Conservation (phyloP, 495 filamentous ascomycete genomes). For the Paragyromitra xinjiangensis region DNA sequence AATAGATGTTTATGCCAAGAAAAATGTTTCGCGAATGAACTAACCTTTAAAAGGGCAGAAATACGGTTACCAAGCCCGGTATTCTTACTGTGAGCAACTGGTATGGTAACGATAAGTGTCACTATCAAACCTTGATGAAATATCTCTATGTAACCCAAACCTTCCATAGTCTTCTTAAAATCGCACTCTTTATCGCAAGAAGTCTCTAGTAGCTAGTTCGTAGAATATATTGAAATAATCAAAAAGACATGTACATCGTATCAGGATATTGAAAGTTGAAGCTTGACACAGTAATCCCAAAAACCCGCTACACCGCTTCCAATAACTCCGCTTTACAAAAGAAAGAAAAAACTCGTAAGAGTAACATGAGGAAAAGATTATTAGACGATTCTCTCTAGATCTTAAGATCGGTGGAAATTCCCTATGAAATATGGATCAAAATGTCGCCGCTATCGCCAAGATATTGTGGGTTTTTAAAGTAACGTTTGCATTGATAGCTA, state of each 20-base stretch:
- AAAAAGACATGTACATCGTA: not conserved
- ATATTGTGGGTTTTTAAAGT: slow-evolving; percentile 25
- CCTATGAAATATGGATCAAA: slow-evolving; percentile 20
- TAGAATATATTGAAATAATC: not conserved
- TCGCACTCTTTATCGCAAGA: not conserved
- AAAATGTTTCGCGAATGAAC: not conserved
- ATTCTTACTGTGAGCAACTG: not conserved
- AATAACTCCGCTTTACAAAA: slow-evolving; percentile 23
- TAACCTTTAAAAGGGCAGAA: too few species aligned
- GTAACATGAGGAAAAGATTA: not conserved
- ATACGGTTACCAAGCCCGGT: too few species aligned
- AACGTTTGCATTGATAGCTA: slow-evolving; percentile 32
- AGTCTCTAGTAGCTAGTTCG: not conserved
- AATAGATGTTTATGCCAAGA: not conserved
- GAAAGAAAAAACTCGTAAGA: not conserved
- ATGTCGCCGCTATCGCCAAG: slow-evolving; percentile 26
- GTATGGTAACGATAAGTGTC: not conserved
- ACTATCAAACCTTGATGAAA: too few species aligned
- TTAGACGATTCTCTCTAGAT: not conserved
- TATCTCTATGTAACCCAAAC: too few species aligned
- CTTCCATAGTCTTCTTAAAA: not conserved
- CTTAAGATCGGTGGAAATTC: not conserved
- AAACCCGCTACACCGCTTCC: slow-evolving; percentile 1
- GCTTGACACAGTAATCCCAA: not conserved
- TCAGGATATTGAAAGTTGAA: not conserved